Conservation (phyloP, 176 grass and related monocot genomes). For the Miscanthus lutarioriparius region DNA sequence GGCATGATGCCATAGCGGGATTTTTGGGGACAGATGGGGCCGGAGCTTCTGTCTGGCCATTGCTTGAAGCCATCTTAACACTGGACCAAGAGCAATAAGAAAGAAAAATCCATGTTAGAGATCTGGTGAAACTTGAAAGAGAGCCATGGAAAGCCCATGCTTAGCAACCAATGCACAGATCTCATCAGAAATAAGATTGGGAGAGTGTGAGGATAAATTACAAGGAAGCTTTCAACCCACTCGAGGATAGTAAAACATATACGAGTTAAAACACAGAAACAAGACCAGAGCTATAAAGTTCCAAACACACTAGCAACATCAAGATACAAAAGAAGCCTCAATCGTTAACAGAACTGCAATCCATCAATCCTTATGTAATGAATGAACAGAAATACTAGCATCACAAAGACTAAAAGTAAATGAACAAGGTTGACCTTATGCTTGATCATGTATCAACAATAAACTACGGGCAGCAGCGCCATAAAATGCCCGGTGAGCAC, state of each 20-base stretch:
- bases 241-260: neutral
- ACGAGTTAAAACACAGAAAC: neutral
- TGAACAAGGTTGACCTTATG: neutral
- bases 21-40: conserved; percentile 37
- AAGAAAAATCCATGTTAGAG: neutral
- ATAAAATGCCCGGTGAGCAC: neutral
- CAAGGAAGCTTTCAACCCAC: neutral
- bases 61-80: conserved; percentile 61
- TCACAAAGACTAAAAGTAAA: neutral
- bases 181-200: neutral
- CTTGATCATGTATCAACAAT: neutral
- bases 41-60: conserved; percentile 40
- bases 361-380: neutral
- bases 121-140: neutral
- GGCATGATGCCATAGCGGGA: conserved; percentile 65
- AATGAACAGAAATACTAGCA: neutral
- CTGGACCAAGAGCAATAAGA: neutral
- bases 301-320: neutral
- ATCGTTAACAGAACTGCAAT: neutral
- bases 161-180: neutral
- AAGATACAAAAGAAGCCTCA: neutral
- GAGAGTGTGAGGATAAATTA: neutral
- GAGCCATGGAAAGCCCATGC: neutral
- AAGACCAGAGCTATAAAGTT: neutral
- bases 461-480: neutral